phyloP scores from a whole-genome alignment of 352 stramenopile species.

The Plasmopara muralis region DNA sequence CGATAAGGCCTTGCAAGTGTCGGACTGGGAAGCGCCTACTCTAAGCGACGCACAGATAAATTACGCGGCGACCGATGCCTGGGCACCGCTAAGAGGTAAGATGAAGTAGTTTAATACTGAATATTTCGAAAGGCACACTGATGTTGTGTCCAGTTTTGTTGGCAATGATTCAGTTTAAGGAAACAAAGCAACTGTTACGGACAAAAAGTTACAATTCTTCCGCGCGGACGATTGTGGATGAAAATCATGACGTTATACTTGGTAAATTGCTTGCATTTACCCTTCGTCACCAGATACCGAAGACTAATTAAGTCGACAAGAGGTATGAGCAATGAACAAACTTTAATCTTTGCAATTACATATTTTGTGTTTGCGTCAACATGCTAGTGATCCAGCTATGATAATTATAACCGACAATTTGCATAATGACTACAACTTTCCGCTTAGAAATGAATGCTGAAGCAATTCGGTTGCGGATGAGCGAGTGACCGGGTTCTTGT shows the following conservation, averaged over 20 bases:
- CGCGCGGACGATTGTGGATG: conserved; percentile 27
- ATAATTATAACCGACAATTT: neutral
- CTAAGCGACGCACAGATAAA: conserved; percentile 68
- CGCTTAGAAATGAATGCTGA: conserved; percentile 36
- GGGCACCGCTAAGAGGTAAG: conserved; percentile 62
- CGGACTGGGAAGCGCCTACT: conserved; percentile 64
- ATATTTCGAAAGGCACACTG: conserved; percentile 1
- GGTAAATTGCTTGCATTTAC: conserved; percentile 38
- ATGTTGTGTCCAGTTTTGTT: conserved; percentile 49
- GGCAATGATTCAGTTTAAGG: conserved; percentile 63
- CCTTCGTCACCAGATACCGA: conserved; percentile 18
- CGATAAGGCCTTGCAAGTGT: conserved; percentile 84
- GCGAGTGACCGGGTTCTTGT: conserved; percentile 55
- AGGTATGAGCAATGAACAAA: conserved; percentile 9
- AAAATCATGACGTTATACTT: conserved; percentile 44
- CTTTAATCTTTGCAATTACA: conserved; percentile 1
- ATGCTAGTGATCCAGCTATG: neutral
- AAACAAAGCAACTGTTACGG: conserved; percentile 42
- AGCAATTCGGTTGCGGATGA: conserved; percentile 86
- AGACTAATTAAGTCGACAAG: conserved; percentile 4
- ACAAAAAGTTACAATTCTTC: conserved; percentile 64
- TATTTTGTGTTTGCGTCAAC: neutral
- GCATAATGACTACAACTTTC: neutral
- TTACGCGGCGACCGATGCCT: conserved; percentile 78
- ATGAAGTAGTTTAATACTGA: conserved; percentile 1